A percentile compares a stretch with the other conserved stretches of the same genome.
Conservation (phyloP, 2,329 filamentous ascomycete genomes). For the Nemania abortiva region DNA sequence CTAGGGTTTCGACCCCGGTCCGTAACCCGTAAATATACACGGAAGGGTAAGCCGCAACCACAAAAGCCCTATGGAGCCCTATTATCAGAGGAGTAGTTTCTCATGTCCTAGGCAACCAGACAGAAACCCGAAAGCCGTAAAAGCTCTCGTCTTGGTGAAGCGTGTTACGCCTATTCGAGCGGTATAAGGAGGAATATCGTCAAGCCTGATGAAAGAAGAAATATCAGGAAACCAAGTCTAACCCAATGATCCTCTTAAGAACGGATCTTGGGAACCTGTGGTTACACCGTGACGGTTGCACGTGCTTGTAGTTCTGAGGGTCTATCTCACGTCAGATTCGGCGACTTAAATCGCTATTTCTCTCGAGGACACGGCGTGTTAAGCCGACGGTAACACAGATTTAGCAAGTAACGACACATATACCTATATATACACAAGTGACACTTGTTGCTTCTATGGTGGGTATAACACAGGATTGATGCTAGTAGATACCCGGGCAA, state of each 20-base stretch:
- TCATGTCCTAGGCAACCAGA: neutral
- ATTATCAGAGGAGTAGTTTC: neutral
- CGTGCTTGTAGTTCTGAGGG: neutral
- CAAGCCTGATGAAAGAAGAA: neutral
- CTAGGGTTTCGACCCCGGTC: slow-evolving; percentile 16
- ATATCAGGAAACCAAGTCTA: neutral
- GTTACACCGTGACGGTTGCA: neutral
- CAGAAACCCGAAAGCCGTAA: neutral
- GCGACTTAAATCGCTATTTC: slow-evolving; percentile 3
- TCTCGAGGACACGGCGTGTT: neutral
- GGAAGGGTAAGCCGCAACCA: slow-evolving; percentile 5
- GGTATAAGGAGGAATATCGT: neutral
- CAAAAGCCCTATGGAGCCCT: neutral
- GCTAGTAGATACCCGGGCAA: neutral
- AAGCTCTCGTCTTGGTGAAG: neutral
- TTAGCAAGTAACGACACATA: neutral
- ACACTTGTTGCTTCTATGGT: slow-evolving; percentile 2
- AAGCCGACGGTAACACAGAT: slow-evolving; percentile 4
- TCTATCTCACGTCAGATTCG: slow-evolving; percentile 12
- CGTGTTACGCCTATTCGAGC: neutral
- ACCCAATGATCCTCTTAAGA: neutral
- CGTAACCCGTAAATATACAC: slow-evolving; percentile 5
- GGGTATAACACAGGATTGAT: slow-evolving; percentile 3
- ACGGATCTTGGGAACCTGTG: neutral
- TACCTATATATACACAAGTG: neutral